Conservation (phyloP, 495 filamentous ascomycete genomes). For the Astrothelium macrocarpum region DNA sequence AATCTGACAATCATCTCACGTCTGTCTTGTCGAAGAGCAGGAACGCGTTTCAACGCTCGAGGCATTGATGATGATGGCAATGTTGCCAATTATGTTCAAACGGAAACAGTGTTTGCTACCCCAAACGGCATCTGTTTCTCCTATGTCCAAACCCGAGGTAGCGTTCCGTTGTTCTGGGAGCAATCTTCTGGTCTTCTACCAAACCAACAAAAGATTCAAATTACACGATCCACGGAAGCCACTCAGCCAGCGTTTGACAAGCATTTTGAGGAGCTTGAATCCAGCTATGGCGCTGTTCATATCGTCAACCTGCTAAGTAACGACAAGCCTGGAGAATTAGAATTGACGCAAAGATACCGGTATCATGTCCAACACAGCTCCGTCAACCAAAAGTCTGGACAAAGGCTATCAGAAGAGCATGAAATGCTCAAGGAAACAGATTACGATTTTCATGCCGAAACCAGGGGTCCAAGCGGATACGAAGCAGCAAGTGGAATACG, state of each 20-base stretch:
- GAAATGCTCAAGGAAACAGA: conserved; percentile 68
- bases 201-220: conserved; percentile 86
- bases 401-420: conserved; percentile 45
- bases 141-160: conserved; percentile 85
- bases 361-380: conserved; percentile 62
- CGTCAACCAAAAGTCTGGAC: conserved; percentile 44
- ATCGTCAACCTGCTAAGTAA: conserved; percentile 87
- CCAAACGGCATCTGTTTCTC: conserved; percentile 73
- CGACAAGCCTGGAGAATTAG: conserved; percentile 70
- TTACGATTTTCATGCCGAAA: conserved; percentile 93
- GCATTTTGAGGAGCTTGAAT: conserved; percentile 74
- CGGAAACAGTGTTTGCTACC: conserved; percentile 63
- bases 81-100: conserved; percentile 85
- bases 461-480: conserved; percentile 76
- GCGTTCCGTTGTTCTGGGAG: conserved; percentile 95
- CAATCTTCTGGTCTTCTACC: conserved; percentile 80
- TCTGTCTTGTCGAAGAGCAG: conserved; percentile 81
- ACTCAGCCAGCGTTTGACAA: conserved; percentile 93
- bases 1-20: conserved; percentile 82
- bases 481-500: conserved; percentile 75
- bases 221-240: conserved; percentile 81
- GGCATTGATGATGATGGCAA: conserved; percentile 97
- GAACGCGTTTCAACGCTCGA: conserved; percentile 89
- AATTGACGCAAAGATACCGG: conserved; percentile 69
- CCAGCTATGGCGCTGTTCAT: conserved; percentile 81